These are phyloP conservation scores for Tulasnella sp. DNA, from an alignment of 768 basidiomycete species.

Conservation along the genomic window DNA sequence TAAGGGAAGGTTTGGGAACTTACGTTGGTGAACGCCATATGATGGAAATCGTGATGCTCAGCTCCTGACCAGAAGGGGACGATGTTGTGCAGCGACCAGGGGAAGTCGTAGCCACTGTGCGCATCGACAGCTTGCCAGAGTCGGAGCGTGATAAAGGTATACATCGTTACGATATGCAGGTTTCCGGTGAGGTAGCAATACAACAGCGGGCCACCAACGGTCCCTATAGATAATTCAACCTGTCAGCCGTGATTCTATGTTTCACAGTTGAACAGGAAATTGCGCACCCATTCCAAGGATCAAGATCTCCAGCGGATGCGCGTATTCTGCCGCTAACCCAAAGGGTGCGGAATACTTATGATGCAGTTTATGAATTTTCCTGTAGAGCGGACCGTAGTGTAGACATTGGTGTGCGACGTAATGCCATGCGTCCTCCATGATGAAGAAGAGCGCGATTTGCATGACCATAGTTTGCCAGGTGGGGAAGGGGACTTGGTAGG, in stretches of 20 bases:
- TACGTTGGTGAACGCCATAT: constrained; percentile 85
- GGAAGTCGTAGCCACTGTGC: constrained; percentile 97
- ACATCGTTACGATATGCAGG: constrained; percentile 88
- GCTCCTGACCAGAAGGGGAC: constrained; percentile 96
- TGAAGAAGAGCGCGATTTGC: constrained; percentile 81
- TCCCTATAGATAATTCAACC: constrained; percentile 41
- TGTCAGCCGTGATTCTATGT: background rate
- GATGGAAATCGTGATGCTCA: constrained; percentile 97
- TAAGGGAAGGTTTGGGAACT: background rate
- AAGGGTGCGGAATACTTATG: constrained; percentile 97
- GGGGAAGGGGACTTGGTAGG: constrained; percentile 90
- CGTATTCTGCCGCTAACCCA: constrained; percentile 94
- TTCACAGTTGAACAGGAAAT: background rate
- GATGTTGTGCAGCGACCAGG: constrained; percentile 89
- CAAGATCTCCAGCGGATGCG: constrained; percentile 92
- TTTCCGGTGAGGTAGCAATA: constrained; percentile 67
- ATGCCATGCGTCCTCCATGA: constrained; percentile 95
- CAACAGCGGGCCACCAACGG: constrained; percentile 76
- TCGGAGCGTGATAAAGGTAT: constrained; percentile 85
- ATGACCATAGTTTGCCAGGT: constrained; percentile 51
- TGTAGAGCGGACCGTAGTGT: constrained; percentile 76
- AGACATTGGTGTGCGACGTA: constrained; percentile 85
- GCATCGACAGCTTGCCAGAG: constrained; percentile 97
- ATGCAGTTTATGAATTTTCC: constrained; percentile 92
- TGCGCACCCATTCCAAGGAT: constrained; percentile 51